These are phyloP conservation scores for Trametes hirsuta DNA, from an alignment of 1,284 basidiomycete species.

Conservation along the genomic window DNA sequence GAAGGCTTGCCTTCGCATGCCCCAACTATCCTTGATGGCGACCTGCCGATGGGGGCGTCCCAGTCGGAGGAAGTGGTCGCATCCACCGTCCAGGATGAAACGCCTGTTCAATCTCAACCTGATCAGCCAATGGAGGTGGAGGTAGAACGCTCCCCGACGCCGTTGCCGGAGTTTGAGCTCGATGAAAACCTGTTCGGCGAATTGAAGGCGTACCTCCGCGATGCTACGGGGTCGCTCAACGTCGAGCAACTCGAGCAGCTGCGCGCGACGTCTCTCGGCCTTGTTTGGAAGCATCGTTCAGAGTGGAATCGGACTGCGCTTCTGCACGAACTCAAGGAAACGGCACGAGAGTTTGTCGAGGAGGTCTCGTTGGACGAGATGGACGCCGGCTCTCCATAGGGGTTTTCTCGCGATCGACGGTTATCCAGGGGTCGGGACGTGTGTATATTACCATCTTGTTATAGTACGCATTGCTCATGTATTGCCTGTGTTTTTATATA, in stretches of 20 bases:
- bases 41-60: constrained; percentile 17
- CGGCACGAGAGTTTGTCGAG: constrained; percentile 62
- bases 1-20: constrained; percentile 12
- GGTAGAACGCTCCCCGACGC: constrained; percentile 61
- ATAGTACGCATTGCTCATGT: constrained; percentile 12
- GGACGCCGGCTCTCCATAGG: constrained; percentile 22
- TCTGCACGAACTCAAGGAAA: constrained; percentile 57
- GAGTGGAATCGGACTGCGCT: constrained; percentile 84
- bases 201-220: constrained; percentile 51
- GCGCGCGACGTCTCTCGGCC: constrained; percentile 80
- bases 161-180: constrained; percentile 69
- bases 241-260: constrained; percentile 95
- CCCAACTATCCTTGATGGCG: constrained; percentile 11
- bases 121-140: constrained; percentile 51
- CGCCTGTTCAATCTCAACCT: constrained; percentile 9
- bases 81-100: not conserved
- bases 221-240: constrained; percentile 60
- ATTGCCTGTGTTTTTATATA: constrained; percentile 12
- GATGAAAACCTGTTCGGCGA: constrained; percentile 48
- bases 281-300: constrained; percentile 78
- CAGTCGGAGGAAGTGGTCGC: not conserved
- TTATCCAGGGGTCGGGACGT: not conserved
- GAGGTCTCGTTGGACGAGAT: constrained; percentile 48
- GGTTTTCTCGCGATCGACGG: not conserved
- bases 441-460: constrained; percentile 13